Evolutionary conservation across 2,329 filamentous ascomycete species (phyloP), one percentile per base, ranked within the genome.

Genomic region (Blastomyces parvus): DNA sequence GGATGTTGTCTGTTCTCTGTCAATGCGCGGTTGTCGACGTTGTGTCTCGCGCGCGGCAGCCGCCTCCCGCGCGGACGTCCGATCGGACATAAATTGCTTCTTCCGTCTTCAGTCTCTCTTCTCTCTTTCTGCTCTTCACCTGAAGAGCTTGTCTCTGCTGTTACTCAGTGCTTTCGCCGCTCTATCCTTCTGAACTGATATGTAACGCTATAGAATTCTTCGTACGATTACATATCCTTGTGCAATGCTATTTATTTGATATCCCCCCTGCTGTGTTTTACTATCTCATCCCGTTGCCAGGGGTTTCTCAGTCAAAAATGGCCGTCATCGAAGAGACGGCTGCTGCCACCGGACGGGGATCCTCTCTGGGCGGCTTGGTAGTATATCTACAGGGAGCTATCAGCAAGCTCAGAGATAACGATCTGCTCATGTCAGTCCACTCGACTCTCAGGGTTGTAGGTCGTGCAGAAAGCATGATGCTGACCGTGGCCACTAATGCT

Each of bases 381-480:
- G 25, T 44, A 11, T 59, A 64, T 44, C 63, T 66, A 52, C 63
- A 22, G 2, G 33, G 48, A 22, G 60, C 62, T 42, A 60, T 63
- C 17, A 17, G 48, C 19, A 42, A 33, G 7, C 40, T 61, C 27
- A 53, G 25, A n/a, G 58, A 57, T 11, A 58, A 48, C 48, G 56
- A 60, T 36, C 48, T 64, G 27, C 46, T 66, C 38, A 62, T 64
- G 65, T 66, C 22, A 60, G 64, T 63, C 8, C 46, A 42, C 42
- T 53, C 9, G 17, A 30, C 36, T 56, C 19, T 33, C 27, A 17
- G 30, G 30, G 46, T 22, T 13, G 5, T 22, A 52, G 11, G 22
- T 48, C 44, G 52, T 33, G 19, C 30, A 13, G 22, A 25, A 40
- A 25, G 11, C n/a, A n/a, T 19, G 55, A 38, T 11, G 4, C n/a